Base-by-base conservation (phyloP, 495 filamentous ascomycete species). In the Trichoderma gamsii region DNA sequence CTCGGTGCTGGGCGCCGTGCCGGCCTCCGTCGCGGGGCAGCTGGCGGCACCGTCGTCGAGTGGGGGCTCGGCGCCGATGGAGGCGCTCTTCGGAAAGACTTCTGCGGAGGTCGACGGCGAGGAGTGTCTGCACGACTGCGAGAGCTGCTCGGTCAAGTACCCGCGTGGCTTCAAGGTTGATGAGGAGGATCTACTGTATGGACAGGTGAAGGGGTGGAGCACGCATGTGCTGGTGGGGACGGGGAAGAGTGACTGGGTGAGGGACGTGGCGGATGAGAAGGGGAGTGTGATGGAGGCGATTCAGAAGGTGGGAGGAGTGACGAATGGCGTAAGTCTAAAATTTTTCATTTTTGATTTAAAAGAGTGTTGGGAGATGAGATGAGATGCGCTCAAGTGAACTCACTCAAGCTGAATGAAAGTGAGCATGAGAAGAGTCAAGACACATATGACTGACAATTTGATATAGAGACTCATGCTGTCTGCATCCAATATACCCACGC, bases 261-360 rank as follows among this genome's bases (percentile, higher is more conserved):
- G 90, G 63, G 89, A 97, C 79, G 90, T 98, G 16, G 88, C 86
- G 59, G 91, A 98, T 72, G 95, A 98, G 80, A 86, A 87, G 77
- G 96, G 93, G 1, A 97, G 92, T 74, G 86, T 99, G 35, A 98
- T 99, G 95, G 88, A 96, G 79, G 96, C 93, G 9, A 86, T 98
- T 73, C 87, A 83, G 8, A 78, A 79, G 12, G 79, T 87, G 35
- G 84, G 86, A 72, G 73, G 67, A 65, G 88, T 90, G 0, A 83
- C 74, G 66, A 96, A 94, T 74, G 93, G 93, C 71, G 91, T 95
- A 82, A 71, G 85, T 80, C 35, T 67, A 29, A 29, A 29, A 1
- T 61, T 59, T 46, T 66, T 11, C 51, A 25, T 3, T n/a, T 25
- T 23, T 11, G 23, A 25, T 23, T 9, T 56, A 21, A 56, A 56